A percentile compares a stretch with the other conserved stretches of the same genome.
phyloP scores from a whole-genome alignment of 306 rosid genomes.

The Phaseolus lunatus region DNA sequence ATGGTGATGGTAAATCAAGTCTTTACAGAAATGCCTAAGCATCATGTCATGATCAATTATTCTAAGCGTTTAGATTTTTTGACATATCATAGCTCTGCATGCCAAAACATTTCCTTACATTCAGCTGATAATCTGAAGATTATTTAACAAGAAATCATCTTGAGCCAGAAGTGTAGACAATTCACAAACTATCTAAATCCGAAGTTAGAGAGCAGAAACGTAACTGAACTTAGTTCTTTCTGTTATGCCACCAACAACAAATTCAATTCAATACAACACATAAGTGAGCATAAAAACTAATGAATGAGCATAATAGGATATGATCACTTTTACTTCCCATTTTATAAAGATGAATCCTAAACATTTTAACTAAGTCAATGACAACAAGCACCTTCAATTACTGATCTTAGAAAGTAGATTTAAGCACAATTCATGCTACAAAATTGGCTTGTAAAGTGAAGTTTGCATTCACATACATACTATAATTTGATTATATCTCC shows the following conservation, averaged over 20 bases:
- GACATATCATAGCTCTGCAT: background rate
- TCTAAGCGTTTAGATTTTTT: background rate
- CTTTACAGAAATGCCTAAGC: background rate
- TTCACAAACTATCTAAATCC: background rate
- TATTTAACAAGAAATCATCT: constrained; percentile 10
- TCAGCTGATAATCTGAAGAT: background rate
- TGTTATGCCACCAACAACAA: no score
- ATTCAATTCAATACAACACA: background rate
- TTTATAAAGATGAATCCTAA: background rate
- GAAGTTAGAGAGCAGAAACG: no score
- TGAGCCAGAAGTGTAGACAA: background rate
- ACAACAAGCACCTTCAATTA: background rate
- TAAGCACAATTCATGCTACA: no score
- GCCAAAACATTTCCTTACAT: no score
- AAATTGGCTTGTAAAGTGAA: no score
- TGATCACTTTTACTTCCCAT: background rate
- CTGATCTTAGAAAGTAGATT: background rate
- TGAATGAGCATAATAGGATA: background rate
- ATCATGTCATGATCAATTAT: background rate
- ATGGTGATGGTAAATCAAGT: background rate
- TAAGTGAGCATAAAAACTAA: background rate
- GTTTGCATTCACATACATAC: no score
- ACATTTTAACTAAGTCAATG: background rate
- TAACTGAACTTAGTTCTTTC: no score
- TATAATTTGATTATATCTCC: no score